Percentiles rank a stretch among this genome's conserved stretches.
Conservation (phyloP, 192 early-diverging fungal species). For the Rhizoclosmatium sp. region DNA sequence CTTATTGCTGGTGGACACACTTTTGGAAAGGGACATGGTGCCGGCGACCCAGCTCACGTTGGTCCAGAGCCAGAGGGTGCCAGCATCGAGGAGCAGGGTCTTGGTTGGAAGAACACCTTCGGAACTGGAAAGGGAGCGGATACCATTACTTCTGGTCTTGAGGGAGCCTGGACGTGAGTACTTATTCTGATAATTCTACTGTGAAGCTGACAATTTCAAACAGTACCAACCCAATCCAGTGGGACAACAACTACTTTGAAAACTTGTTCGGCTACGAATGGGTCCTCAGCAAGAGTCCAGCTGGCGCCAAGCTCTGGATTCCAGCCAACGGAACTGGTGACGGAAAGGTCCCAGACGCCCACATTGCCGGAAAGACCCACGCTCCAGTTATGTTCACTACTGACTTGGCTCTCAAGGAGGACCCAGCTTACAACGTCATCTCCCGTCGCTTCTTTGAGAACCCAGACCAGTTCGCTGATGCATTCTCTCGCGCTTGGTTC, state of each 20-base stretch:
- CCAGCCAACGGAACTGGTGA: slow-evolving; percentile 4
- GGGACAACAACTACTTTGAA: slow-evolving; percentile 47
- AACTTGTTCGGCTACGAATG: slow-evolving; percentile 41
- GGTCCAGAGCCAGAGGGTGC: slow-evolving; percentile 30
- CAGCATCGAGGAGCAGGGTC: slow-evolving; percentile 19
- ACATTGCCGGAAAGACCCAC: neutral
- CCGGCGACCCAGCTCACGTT: slow-evolving; percentile 32
- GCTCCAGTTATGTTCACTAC: slow-evolving; percentile 37
- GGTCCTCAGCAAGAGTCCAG: slow-evolving; percentile 41
- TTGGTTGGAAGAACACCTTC: slow-evolving; percentile 35
- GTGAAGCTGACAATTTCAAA: too few relatives aligned
- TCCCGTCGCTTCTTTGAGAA: slow-evolving; percentile 21
- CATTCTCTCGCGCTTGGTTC: slow-evolving; percentile 50
- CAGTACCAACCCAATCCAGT: slow-evolving; percentile 18
- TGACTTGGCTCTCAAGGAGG: slow-evolving; percentile 34
- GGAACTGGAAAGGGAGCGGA: slow-evolving; percentile 41
- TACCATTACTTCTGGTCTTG: slow-evolving; percentile 41
- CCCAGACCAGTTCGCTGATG: slow-evolving; percentile 35
- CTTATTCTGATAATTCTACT: neutral
- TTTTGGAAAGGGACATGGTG: slow-evolving; percentile 37
- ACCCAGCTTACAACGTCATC: slow-evolving; percentile 30
- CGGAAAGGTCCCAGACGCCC: slow-evolving; percentile 16
- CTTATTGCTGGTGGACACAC: slow-evolving; percentile 40
- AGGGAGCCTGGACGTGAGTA: slow-evolving; percentile 36
- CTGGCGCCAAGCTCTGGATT: slow-evolving; percentile 40